A percentile compares a stretch with the other conserved stretches of the same genome.
Conservation (phyloP, 768 basidiomycete genomes). For the Clathrus columnatus region DNA sequence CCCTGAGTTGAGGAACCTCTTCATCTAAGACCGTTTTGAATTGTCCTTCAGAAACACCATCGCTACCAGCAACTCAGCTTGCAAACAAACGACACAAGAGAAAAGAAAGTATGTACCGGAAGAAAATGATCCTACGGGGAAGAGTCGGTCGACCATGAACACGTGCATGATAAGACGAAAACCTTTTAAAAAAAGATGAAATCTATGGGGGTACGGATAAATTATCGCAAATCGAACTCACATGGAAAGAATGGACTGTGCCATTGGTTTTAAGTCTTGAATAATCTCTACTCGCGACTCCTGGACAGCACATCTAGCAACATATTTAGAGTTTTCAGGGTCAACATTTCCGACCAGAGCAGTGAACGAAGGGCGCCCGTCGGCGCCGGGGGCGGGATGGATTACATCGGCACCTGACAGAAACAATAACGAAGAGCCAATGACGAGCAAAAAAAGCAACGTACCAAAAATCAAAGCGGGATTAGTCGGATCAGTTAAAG, state of each 20-base stretch:
- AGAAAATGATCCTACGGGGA: conserved; percentile 72
- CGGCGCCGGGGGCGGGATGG: conserved; percentile 72
- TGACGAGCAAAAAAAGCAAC: conserved; percentile 10
- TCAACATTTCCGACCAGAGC: conserved; percentile 77
- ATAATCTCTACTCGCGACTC: conserved; percentile 69
- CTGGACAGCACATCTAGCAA: conserved; percentile 55
- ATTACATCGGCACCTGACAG: conserved; percentile 68
- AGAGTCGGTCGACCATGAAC: conserved; percentile 24
- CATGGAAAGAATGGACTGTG: conserved; percentile 31
- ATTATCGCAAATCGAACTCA: not conserved
- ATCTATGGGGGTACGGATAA: not conserved
- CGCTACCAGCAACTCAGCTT: conserved; percentile 17
- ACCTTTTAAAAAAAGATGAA: not conserved
- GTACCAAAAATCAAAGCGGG: conserved; percentile 76
- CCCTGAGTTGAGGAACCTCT: conserved; percentile 52
- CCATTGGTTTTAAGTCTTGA: conserved; percentile 59
- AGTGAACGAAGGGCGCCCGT: conserved; percentile 75
- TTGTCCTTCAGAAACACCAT: conserved; percentile 51
- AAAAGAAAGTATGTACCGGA: conserved; percentile 37
- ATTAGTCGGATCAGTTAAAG: conserved; percentile 57
- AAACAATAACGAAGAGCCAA: conserved; percentile 1
- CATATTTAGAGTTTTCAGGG: conserved; percentile 63
- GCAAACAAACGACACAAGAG: not conserved
- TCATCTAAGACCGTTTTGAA: conserved; percentile 39
- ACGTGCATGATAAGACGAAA: not conserved